These are phyloP conservation scores for Cadophora malorum DNA, from an alignment of 2,329 filamentous ascomycete genomes.

Conservation along the genomic window DNA sequence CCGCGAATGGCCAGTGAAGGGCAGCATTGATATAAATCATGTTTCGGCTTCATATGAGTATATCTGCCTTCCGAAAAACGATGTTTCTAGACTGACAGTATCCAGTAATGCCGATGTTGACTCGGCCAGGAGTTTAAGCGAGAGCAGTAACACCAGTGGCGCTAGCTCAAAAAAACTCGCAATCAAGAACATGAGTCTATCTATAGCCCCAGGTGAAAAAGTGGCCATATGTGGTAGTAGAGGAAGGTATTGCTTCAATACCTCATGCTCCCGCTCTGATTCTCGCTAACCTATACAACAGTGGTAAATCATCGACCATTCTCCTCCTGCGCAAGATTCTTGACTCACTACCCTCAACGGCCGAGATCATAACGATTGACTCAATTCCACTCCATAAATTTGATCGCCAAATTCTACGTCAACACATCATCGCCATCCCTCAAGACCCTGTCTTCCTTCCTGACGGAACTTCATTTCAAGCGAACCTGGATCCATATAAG, in stretches of 20 bases:
- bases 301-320: constrained; percentile 40
- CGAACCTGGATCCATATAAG: constrained; percentile 53
- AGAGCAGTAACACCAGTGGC: too few species aligned
- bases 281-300: background rate
- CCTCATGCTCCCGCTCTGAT: too few species aligned
- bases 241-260: constrained; percentile 27
- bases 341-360: constrained; percentile 38
- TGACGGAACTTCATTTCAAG: constrained; percentile 49
- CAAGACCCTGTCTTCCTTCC: constrained; percentile 61
- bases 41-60: background rate
- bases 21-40: background rate
- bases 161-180: constrained; percentile 30
- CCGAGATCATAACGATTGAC: constrained; percentile 54
- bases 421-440: constrained; percentile 57
- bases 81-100: too few species aligned
- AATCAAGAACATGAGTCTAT: constrained; percentile 43
- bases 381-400: constrained; percentile 47
- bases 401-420: constrained; percentile 51
- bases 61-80: background rate
- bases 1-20: constrained; percentile 21
- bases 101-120: too few species aligned
- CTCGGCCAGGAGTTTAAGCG: too few species aligned
- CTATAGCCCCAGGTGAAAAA: constrained; percentile 45
- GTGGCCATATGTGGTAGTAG: constrained; percentile 34
- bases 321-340: constrained; percentile 50